Conservation (phyloP, 495 filamentous ascomycete species). For the Podospora comata region DNA sequence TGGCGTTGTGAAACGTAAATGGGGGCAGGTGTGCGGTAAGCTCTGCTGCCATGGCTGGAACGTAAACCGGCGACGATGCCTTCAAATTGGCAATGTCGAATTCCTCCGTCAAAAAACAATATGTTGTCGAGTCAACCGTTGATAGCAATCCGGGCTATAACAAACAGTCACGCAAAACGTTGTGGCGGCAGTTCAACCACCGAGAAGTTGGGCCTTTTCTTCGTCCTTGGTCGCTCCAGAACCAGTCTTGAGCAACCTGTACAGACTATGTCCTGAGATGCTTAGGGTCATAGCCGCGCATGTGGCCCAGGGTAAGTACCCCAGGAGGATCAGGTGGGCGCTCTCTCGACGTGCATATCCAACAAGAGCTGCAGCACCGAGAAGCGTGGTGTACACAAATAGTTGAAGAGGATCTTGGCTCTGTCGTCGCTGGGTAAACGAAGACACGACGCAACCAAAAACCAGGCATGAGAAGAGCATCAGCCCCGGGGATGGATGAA, state of each 20-base stretch:
- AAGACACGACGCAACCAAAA: constrained; percentile 47
- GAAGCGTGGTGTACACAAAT: constrained; percentile 36
- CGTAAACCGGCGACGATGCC: background rate
- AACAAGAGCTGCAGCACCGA: constrained; percentile 28
- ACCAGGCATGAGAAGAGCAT: constrained; percentile 46
- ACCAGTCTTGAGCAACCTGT: constrained; percentile 13
- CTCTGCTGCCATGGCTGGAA: background rate
- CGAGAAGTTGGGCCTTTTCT: constrained; percentile 21
- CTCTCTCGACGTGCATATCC: constrained; percentile 33
- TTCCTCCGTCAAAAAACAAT: background rate
- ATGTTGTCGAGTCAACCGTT: background rate
- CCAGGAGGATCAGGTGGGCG: constrained; percentile 43
- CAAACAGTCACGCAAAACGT: background rate
- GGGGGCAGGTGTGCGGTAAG: background rate
- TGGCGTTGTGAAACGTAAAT: background rate
- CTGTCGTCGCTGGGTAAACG: constrained; percentile 42
- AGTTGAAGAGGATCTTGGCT: constrained; percentile 40
- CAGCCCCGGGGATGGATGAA: constrained; percentile 35
- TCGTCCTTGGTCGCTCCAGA: constrained; percentile 6
- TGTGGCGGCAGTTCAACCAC: constrained; percentile 5
- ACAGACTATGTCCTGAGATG: constrained; percentile 23
- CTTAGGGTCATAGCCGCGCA: constrained; percentile 44
- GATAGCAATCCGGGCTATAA: too few relatives aligned
- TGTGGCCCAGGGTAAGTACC: constrained; percentile 41
- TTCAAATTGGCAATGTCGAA: background rate